Percentiles rank a stretch among this genome's conserved stretches.
Conservation (phyloP, 106 monocot genomes). For the Alisma plantagoaquatica region DNA sequence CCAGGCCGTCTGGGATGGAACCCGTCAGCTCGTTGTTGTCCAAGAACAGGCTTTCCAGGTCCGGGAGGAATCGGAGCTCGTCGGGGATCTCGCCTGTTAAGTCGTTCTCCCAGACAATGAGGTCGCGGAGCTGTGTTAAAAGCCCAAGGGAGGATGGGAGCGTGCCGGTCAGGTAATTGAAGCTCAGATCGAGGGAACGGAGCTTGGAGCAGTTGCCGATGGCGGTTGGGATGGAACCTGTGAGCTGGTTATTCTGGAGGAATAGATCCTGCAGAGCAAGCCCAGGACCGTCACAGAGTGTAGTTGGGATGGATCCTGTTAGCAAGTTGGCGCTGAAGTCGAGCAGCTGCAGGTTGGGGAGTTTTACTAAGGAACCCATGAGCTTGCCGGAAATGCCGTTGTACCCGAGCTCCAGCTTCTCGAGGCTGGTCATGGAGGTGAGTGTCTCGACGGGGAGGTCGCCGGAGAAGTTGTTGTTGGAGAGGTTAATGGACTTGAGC, state of each 20-base stretch:
- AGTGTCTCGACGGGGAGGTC: slow-evolving; percentile 2
- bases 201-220: slow-evolving; percentile 56
- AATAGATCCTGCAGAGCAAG: slow-evolving; percentile 41
- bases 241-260: slow-evolving; percentile 63
- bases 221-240: slow-evolving; percentile 27
- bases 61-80: slow-evolving; percentile 21
- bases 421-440: slow-evolving; percentile 5
- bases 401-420: slow-evolving; percentile 9
- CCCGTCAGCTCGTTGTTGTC: slow-evolving; percentile 77
- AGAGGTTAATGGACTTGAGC: slow-evolving; percentile 12
- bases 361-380: slow-evolving; percentile 2
- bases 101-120: slow-evolving; percentile 80
- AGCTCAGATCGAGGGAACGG: slow-evolving; percentile 64
- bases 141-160: slow-evolving; percentile 41
- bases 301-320: slow-evolving; percentile 31
- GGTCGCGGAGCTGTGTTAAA: slow-evolving; percentile 36
- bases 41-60: slow-evolving; percentile 60
- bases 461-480: slow-evolving; percentile 14
- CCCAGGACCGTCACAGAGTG: slow-evolving; percentile 20
- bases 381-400: slow-evolving; percentile 10
- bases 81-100: slow-evolving; percentile 57
- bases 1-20: slow-evolving; percentile 30
- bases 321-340: slow-evolving; percentile 14
- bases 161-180: slow-evolving; percentile 50
- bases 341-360: slow-evolving; percentile 1